Evolutionary conservation across 768 basidiomycete species (phyloP).

Genomic region (Rickenella mellea): DNA sequence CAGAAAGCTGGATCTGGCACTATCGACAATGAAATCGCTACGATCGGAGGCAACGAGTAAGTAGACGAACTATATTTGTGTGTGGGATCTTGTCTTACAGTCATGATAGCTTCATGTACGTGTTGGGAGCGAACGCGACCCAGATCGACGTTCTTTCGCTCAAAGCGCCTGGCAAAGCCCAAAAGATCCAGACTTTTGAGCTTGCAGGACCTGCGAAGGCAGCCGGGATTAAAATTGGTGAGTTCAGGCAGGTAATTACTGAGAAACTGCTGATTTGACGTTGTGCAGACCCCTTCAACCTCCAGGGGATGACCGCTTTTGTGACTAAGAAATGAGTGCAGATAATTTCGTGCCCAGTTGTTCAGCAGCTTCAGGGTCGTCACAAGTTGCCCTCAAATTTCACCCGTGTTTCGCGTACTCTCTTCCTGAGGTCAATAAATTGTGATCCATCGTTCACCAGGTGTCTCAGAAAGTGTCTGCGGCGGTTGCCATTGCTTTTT

Average conservation of each 20-base stretch:
- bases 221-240: conserved; percentile 24
- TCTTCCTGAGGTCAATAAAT: too few species aligned
- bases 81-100: not conserved
- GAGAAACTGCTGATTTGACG: not conserved
- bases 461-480: too few species aligned
- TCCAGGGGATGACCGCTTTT: conserved; percentile 5
- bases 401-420: too few species aligned
- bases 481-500: too few species aligned
- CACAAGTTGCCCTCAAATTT: too few species aligned
- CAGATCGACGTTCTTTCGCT: conserved; percentile 30
- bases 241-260: conserved; percentile 5
- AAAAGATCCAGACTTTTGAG: conserved; percentile 21
- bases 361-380: too few species aligned
- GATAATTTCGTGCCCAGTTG: too few species aligned
- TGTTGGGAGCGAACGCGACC: conserved; percentile 28
- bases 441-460: too few species aligned
- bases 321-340: too few species aligned
- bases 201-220: conserved; percentile 22
- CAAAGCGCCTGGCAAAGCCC: conserved; percentile 25
- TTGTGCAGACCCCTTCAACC: conserved; percentile 3
- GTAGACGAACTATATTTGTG: not conserved
- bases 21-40: conserved; percentile 14
- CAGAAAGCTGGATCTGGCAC: conserved; percentile 8
- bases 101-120: conserved; percentile 27
- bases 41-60: conserved; percentile 12